Base-by-base conservation (phyloP, 1,284 basidiomycete genomes). In the Volvariella volvacea region DNA sequence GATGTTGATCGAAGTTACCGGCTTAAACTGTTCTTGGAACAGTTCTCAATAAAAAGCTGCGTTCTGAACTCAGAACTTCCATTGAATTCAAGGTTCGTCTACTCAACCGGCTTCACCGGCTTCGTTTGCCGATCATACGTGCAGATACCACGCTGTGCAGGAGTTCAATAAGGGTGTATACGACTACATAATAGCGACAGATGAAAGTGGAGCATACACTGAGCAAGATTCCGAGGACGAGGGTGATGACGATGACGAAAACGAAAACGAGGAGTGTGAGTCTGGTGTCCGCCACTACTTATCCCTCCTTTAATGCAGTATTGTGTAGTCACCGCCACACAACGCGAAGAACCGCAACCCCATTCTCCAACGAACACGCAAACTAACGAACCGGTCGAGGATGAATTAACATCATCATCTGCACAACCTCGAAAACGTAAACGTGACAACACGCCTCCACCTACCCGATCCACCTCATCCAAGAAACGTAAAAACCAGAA, bases 161-260 rank as follows among this genome's bases (percentile, higher is more conserved):
- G 95, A 98, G 66, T 99, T 99, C 62, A 98, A 99, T 67, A 92
- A 93, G 56, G 96, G 96, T 4, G 91, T 95, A 9, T 99, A 98
- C 59, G 93, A 99, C 60, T 98, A 98, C 60, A 94, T 99, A 49
- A 96, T 99, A 47, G 96, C 96, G 0, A 97, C 94, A 2, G 96
- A 99, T 60, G 96, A 98, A 65, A 79, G 76, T 50, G 74, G 78
- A 2, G 68, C 70, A 6, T 69, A 67, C 6, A 64, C 68, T 12
- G 78, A 85, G 46, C 69, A 73, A 31, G 81, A 81, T 43, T 58
- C 63, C 15, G 71, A 71, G 2, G 58, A 58, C 3, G 65, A 66
- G 43, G 57, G 56, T 4, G 61, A 54, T 51, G 62, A 41, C 56
- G 65, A 64, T 4, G 63, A 57, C 2, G 65, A 59, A 3, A n/a